Evolutionary conservation across 1,284 basidiomycete genomes (phyloP), one percentile per base, ranked within the genome.

Genomic region (Cryptococcus hybrid): DNA sequence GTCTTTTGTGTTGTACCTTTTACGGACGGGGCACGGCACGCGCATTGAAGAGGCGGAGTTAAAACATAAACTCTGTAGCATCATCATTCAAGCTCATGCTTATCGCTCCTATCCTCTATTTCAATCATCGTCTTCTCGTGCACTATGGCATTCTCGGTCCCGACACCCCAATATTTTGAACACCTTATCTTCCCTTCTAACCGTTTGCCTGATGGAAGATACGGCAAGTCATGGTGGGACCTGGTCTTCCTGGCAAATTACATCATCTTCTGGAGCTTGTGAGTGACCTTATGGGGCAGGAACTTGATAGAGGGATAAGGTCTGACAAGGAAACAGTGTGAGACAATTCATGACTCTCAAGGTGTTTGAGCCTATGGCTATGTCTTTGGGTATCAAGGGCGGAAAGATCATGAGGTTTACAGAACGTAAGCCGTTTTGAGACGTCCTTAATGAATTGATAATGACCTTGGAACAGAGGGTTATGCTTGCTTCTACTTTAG

Each of bases 191-290:
- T 90, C 69, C 83, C 94, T 55, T 89, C 90, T 6, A 82, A 93
- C 67, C 83, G 75, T 15, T 66, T 88, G 36, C 80, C 85, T 6
- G 80, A 82, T 13, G 85, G 76, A 2, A 66, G 59, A 40, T 96
- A 92, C 71, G 82, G 80, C 44, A 96, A 95, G 77, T 85, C 86
- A 15, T 87, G 84, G 67, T 78, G 84, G 66, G 96, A 99, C 74
- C 67, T 96, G 6, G 74, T 83, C 15, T 99, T 99, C 79, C 74
- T 98, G 48, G 82, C 83, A 3, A 97, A 92, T 78, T 84, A 96
- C 76, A 83, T 98, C 75, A 81, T 99, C 46, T 88, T 97, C 66
- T 99, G 90, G 80, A 95, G 92, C 1, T 91, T 93, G 76, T 78
- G 47, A 62, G 74, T 68, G 8, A 37, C 7, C 30, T n/a, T 1